Conservation (phyloP, 139 green algal species). For the Choricystis sp. region DNA sequence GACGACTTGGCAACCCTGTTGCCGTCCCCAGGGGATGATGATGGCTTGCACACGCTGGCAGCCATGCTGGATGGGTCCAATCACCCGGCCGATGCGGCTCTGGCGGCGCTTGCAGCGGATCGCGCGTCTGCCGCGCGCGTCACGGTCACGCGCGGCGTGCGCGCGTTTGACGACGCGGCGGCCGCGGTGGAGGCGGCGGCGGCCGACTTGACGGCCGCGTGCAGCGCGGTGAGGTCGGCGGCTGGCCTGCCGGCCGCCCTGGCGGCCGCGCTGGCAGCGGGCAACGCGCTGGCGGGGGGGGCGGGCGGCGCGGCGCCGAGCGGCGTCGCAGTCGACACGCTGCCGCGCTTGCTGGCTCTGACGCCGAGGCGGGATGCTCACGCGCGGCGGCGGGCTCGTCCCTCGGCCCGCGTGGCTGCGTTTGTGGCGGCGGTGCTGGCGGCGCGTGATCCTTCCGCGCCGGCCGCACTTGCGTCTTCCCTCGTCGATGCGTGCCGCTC, state of each 20-base stretch:
- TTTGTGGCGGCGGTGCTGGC: too few species aligned
- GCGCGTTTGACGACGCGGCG: background rate
- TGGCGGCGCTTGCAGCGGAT: background rate
- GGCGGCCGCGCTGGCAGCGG: background rate
- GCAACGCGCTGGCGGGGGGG: background rate
- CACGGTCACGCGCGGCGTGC: background rate
- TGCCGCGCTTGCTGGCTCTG: too few species aligned
- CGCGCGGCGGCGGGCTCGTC: too few species aligned
- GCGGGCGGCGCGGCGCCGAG: too few species aligned
- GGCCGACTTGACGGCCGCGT: background rate
- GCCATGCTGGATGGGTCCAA: too few species aligned
- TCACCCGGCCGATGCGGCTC: background rate
- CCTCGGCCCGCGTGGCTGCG: too few species aligned
- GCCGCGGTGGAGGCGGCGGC: background rate
- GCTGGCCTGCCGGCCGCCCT: background rate
- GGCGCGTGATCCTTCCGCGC: too few species aligned
- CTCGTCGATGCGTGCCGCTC: too few species aligned
- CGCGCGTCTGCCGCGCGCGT: background rate
- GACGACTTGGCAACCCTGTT: background rate
- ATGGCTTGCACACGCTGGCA: too few species aligned
- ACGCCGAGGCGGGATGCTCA: too few species aligned
- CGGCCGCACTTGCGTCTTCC: too few species aligned
- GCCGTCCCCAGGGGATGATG: background rate
- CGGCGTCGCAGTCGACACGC: too few species aligned
- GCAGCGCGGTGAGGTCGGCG: background rate